Base-by-base conservation (phyloP, 1,284 basidiomycete genomes). In the Heterobasidion occidentale region DNA sequence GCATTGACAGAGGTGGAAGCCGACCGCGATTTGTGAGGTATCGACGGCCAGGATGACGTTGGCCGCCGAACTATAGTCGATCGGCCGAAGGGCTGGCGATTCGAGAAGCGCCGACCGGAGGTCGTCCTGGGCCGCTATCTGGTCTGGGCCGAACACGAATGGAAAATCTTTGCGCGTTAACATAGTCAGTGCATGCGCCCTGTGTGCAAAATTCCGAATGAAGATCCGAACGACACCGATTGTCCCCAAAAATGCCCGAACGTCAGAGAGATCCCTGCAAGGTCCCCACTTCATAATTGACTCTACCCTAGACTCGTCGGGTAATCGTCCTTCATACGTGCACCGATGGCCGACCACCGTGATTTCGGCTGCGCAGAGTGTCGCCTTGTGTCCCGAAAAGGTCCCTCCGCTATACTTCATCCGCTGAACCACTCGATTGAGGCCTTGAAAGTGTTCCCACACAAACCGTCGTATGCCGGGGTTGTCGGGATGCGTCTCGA, bases 1-100 rank as follows among this genome's bases (percentile, higher is more conserved):
- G 3, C 62, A 36, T 57, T 75, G 71, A 8, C 51, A 56, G 0
- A 71, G 59, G 20, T 65, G 57, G 36, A 64, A 70, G 0, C 74
- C 70, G 0, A 70, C 64, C 2, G 68, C 71, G 47, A 67, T 67
- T 17, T 61, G 58, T 1, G 66, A 71, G 0, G 70, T 64, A 59
- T 75, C 69, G 7, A 71, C 68, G 1, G 68, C 60, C 0, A 74
- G 58, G 11, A 71, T 67, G 6, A 73, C 64, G 0, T 59, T 56
- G 2, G 46, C 51, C 11, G 63, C 51, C 0, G 62, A 64, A 9
- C 45, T 14, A 47, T 71, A 72, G 54, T 73, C 64, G 27, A 74
- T 66, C 2, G 63, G 66, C 9, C 57, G 52, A 3, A 70, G 51
- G n/a, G 64, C 66, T 3, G 63, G 62, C 11, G 61, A 56, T 9